Percentiles rank a stretch among this genome's conserved stretches.
These are phyloP conservation scores for Epichloe aotearoae DNA, from an alignment of 2,329 filamentous ascomycete species.

Conservation along the genomic window DNA sequence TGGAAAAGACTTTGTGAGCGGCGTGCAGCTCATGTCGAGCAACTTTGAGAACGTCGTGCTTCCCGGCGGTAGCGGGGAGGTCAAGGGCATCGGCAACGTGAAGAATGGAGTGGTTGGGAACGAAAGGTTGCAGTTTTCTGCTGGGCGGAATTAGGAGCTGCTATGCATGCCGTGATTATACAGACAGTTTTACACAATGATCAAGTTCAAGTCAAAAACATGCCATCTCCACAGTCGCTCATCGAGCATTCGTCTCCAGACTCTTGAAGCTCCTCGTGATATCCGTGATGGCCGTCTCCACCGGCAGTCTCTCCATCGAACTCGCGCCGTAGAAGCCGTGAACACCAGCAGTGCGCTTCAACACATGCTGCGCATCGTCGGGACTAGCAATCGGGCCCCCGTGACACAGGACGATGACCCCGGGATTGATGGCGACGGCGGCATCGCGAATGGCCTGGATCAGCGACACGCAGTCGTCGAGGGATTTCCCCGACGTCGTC, in stretches of 20 bases:
- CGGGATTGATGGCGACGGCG: constrained; percentile 38
- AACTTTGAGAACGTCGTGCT: constrained; percentile 40
- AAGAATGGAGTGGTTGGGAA: constrained; percentile 21
- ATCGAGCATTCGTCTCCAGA: background rate
- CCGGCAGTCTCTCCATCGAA: constrained; percentile 55
- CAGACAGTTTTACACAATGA: too few species aligned
- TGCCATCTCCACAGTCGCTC: too few species aligned
- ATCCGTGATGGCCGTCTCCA: constrained; percentile 48
- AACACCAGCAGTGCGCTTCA: constrained; percentile 44
- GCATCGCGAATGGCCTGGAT: constrained; percentile 53
- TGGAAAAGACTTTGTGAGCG: constrained; percentile 36
- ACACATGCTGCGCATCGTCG: constrained; percentile 48
- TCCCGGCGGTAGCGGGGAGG: constrained; percentile 32
- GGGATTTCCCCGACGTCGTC: constrained; percentile 41
- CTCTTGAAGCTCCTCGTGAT: constrained; percentile 18
- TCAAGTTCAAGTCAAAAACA: too few species aligned
- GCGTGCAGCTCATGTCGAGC: constrained; percentile 42
- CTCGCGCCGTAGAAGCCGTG: constrained; percentile 62
- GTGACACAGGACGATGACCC: constrained; percentile 49
- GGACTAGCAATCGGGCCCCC: constrained; percentile 54
- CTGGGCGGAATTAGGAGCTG: background rate
- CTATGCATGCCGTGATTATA: too few species aligned
- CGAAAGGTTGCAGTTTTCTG: constrained; percentile 3
- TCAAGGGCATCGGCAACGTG: constrained; percentile 35
- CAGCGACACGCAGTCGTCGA: constrained; percentile 50